A percentile compares a stretch with the other conserved stretches of the same genome.
phyloP scores from a whole-genome alignment of 1,284 basidiomycete species.

The Irpex rosettiformis region DNA sequence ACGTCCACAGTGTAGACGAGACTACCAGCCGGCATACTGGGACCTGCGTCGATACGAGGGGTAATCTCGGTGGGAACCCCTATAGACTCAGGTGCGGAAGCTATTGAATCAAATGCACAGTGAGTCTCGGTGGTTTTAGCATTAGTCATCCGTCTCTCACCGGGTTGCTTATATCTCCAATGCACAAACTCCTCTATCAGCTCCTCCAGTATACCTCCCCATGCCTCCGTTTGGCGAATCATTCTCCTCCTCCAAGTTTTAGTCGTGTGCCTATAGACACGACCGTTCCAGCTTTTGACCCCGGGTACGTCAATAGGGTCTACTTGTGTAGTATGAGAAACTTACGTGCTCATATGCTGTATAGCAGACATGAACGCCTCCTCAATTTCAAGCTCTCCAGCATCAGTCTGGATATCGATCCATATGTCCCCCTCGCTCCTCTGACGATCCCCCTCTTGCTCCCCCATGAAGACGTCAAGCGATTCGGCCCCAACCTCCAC shows the following conservation, averaged over 20 bases:
- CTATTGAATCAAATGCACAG: no score
- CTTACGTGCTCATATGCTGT: background rate
- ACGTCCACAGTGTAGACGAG: constrained; percentile 7
- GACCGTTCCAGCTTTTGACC: background rate
- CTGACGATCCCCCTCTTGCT: background rate
- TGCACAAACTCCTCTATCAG: constrained; percentile 8
- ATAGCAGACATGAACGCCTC: background rate
- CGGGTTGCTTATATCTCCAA: constrained; percentile 3
- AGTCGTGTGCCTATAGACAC: background rate
- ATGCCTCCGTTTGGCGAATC: constrained; percentile 3
- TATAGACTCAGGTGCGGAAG: background rate
- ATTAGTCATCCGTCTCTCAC: background rate
- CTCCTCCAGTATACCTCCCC: constrained; percentile 5
- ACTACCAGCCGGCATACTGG: background rate
- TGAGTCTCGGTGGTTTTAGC: background rate
- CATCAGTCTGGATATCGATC: background rate
- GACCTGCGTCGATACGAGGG: background rate
- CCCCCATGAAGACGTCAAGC: background rate
- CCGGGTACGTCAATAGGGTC: background rate
- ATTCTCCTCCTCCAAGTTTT: background rate
- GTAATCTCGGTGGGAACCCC: background rate
- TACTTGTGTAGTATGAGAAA: background rate
- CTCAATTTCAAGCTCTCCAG: background rate
- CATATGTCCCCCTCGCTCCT: background rate
- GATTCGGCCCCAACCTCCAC: background rate